Conservation (phyloP, 1,139 yeast genomes). For the Geotrichum europaeum region DNA sequence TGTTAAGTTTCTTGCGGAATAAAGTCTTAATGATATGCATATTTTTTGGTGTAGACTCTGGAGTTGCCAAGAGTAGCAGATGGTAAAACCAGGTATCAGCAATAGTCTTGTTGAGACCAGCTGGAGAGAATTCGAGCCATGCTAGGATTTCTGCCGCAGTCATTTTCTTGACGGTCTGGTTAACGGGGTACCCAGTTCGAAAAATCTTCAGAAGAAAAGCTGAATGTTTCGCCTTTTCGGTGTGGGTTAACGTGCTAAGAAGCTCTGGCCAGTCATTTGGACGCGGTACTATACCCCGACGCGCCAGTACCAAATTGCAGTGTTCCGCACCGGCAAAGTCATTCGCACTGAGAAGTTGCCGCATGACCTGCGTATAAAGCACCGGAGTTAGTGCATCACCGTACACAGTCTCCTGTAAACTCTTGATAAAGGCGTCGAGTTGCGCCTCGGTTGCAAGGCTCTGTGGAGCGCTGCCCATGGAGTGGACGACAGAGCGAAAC, state of each 20-base stretch:
- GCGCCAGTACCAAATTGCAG: background rate
- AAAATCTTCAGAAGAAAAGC: background rate
- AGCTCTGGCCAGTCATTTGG: background rate
- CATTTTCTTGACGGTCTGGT: background rate
- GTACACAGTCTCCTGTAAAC: background rate
- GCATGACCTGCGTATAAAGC: background rate
- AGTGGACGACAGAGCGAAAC: background rate
- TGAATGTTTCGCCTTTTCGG: background rate
- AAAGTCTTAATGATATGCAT: background rate
- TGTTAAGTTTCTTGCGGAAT: background rate
- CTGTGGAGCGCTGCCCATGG: background rate
- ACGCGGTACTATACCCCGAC: background rate
- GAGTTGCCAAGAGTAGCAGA: background rate
- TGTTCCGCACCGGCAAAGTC: background rate
- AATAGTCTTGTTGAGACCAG: background rate
- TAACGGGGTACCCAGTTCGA: background rate
- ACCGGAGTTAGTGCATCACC: background rate
- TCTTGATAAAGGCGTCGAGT: background rate
- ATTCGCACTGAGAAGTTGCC: background rate
- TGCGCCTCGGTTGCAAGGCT: background rate
- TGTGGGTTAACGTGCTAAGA: background rate
- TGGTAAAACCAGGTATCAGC: slow-evolving; percentile 1
- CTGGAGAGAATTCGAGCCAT: background rate
- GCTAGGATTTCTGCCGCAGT: background rate
- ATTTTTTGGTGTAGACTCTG: background rate